Conservation (phyloP, 1,284 basidiomycete genomes). For the Ustilago vetiveriae region DNA sequence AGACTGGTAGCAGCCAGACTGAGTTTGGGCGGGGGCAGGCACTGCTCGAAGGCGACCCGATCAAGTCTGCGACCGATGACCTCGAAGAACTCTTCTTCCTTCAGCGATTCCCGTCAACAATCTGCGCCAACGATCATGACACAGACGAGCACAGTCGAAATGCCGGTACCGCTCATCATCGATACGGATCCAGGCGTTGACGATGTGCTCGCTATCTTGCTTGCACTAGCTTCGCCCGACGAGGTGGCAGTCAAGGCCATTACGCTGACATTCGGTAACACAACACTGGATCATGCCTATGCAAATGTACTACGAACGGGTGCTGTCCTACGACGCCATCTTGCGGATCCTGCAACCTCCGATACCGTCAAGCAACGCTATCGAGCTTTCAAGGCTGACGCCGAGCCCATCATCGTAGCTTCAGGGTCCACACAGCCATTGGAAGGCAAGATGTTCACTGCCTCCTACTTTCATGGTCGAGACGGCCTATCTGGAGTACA, state of each 20-base stretch:
- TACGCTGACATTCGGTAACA: conserved; percentile 73
- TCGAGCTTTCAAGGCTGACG: conserved; percentile 20
- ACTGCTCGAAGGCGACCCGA: too few relatives aligned
- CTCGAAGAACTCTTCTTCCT: too few relatives aligned
- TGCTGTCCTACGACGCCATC: conserved; percentile 76
- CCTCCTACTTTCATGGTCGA: conserved; percentile 76
- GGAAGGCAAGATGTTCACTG: conserved; percentile 79
- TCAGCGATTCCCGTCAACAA: too few relatives aligned
- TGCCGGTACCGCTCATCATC: conserved; percentile 42
- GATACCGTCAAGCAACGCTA: conserved; percentile 66
- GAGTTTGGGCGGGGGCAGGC: not conserved
- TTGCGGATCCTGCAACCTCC: conserved; percentile 72
- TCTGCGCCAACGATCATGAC: too few relatives aligned
- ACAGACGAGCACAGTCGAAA: conserved; percentile 1
- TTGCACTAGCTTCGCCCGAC: conserved; percentile 57
- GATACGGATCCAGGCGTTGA: conserved; percentile 77
- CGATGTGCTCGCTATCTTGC: conserved; percentile 78
- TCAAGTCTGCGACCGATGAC: too few relatives aligned
- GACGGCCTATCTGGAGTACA: conserved; percentile 62
- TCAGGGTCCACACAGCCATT: conserved; percentile 72
- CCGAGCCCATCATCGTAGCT: conserved; percentile 40
- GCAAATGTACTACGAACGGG: conserved; percentile 73
- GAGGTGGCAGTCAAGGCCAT: conserved; percentile 71
- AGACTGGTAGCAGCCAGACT: not conserved
- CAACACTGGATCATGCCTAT: conserved; percentile 67